Conservation (phyloP, 2,329 filamentous ascomycete genomes). For the Botryotinia calthae region DNA sequence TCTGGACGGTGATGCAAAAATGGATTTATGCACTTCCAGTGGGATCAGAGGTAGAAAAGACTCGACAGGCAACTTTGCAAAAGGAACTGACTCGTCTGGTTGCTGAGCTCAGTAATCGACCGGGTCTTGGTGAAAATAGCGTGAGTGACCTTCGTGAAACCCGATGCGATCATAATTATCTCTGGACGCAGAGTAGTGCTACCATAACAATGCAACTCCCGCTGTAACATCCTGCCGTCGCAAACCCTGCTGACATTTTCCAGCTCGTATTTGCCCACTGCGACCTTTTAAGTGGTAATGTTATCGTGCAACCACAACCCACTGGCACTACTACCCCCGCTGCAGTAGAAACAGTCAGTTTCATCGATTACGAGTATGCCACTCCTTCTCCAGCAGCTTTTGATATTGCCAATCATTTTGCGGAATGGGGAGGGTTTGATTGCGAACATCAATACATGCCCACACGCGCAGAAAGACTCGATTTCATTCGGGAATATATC, state of each 20-base stretch:
- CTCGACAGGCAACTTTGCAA: slow-evolving; percentile 67
- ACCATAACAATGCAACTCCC: slow-evolving; percentile 1
- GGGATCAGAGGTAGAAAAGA: slow-evolving; percentile 64
- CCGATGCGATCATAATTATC: slow-evolving; percentile 14
- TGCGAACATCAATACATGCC: slow-evolving; percentile 87
- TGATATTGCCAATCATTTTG: slow-evolving; percentile 96
- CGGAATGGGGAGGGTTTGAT: slow-evolving; percentile 96
- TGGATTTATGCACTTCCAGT: slow-evolving; percentile 87
- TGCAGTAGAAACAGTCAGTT: slow-evolving; percentile 59
- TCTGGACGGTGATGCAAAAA: slow-evolving; percentile 95
- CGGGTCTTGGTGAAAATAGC: slow-evolving; percentile 71
- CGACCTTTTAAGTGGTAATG: slow-evolving; percentile 93
- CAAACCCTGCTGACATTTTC: slow-evolving; percentile 26
- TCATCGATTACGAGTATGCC: slow-evolving; percentile 99
- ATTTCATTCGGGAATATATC: slow-evolving; percentile 84
- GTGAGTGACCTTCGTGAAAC: slow-evolving; percentile 48
- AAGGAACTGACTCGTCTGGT: slow-evolving; percentile 70
- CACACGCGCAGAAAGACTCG: slow-evolving; percentile 69
- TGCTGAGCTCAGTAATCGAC: slow-evolving; percentile 68
- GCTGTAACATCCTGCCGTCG: neutral
- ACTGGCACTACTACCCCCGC: slow-evolving; percentile 39
- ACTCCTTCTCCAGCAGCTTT: slow-evolving; percentile 93
- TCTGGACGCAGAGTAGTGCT: slow-evolving; percentile 17
- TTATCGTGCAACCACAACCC: slow-evolving; percentile 70
- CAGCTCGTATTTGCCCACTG: slow-evolving; percentile 92